phyloP scores from a whole-genome alignment of 2,329 filamentous ascomycete species.

The Penicillium sp. region DNA sequence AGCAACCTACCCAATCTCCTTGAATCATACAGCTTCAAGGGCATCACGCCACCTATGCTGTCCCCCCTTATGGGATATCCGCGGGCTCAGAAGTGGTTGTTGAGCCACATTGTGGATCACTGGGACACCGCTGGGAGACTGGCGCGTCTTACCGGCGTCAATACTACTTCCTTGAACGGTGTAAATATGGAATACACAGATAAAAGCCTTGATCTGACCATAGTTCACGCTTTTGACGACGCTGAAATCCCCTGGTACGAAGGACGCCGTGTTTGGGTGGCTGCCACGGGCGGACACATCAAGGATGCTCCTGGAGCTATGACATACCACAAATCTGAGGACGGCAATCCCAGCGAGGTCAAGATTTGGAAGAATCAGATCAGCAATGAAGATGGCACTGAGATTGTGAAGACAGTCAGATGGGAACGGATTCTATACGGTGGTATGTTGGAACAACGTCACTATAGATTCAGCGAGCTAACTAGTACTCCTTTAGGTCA shows the following conservation, averaged over 20 bases:
- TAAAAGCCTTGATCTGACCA: conserved; percentile 59
- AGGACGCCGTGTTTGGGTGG: conserved; percentile 41
- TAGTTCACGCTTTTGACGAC: conserved; percentile 81
- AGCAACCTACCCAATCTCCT: conserved; percentile 71
- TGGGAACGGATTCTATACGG: conserved; percentile 47
- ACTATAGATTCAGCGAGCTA: neutral
- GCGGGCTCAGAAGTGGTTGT: conserved; percentile 59
- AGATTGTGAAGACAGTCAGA: conserved; percentile 38
- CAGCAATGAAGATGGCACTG: conserved; percentile 11
- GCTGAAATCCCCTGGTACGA: conserved; percentile 71
- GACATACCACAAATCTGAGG: conserved; percentile 28
- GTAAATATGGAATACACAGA: conserved; percentile 53
- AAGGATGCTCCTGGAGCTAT: conserved; percentile 29
- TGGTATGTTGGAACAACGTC: conserved; percentile 30
- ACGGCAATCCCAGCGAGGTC: conserved; percentile 32
- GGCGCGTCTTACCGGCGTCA: conserved; percentile 38
- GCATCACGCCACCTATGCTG: conserved; percentile 70
- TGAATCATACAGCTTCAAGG: conserved; percentile 73
- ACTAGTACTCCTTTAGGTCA: conserved; percentile 32
- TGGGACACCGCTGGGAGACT: conserved; percentile 75
- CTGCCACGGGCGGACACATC: conserved; percentile 33
- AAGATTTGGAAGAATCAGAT: conserved; percentile 40
- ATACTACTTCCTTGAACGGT: conserved; percentile 39
- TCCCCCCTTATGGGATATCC: conserved; percentile 69
- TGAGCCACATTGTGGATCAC: conserved; percentile 67